Conservation (phyloP, 2,329 filamentous ascomycete species). For the Botrytis fabae region DNA sequence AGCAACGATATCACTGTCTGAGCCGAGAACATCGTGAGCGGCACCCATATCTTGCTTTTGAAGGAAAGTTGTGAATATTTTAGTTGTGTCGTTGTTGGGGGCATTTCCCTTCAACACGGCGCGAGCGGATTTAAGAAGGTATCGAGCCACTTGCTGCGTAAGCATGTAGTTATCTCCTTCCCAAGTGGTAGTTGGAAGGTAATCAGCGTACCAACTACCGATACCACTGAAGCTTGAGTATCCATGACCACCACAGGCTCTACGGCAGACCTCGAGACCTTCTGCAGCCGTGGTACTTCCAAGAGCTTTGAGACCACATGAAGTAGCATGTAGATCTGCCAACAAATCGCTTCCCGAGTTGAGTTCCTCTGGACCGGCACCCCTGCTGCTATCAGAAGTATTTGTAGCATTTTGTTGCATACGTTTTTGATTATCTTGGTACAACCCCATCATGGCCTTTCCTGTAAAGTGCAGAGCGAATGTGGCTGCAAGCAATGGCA, state of each 20-base stretch:
- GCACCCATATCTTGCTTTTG: slow-evolving; percentile 67
- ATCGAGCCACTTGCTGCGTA: slow-evolving; percentile 75
- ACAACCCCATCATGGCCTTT: slow-evolving; percentile 71
- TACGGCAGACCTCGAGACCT: slow-evolving; percentile 71
- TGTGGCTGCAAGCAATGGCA: slow-evolving; percentile 71
- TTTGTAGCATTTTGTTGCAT: slow-evolving; percentile 52
- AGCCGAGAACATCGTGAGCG: slow-evolving; percentile 72
- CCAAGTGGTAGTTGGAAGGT: slow-evolving; percentile 60
- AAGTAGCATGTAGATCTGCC: slow-evolving; percentile 74
- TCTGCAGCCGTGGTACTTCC: slow-evolving; percentile 72
- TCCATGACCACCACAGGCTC: slow-evolving; percentile 75
- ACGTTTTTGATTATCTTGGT: slow-evolving; percentile 69
- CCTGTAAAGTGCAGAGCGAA: slow-evolving; percentile 81
- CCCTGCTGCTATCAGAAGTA: slow-evolving; percentile 48
- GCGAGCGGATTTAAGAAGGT: slow-evolving; percentile 74
- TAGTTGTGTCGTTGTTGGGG: slow-evolving; percentile 66
- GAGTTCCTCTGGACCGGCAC: slow-evolving; percentile 67
- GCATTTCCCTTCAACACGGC: slow-evolving; percentile 65
- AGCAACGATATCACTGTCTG: slow-evolving; percentile 67
- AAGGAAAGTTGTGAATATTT: slow-evolving; percentile 65
- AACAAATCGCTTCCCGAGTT: slow-evolving; percentile 65
- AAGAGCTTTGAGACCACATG: slow-evolving; percentile 73
- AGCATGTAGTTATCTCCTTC: slow-evolving; percentile 81
- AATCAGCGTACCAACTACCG: slow-evolving; percentile 72
- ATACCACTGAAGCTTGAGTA: slow-evolving; percentile 77